Conservation (phyloP, 2,329 filamentous ascomycete species). For the Penicillium freii region DNA sequence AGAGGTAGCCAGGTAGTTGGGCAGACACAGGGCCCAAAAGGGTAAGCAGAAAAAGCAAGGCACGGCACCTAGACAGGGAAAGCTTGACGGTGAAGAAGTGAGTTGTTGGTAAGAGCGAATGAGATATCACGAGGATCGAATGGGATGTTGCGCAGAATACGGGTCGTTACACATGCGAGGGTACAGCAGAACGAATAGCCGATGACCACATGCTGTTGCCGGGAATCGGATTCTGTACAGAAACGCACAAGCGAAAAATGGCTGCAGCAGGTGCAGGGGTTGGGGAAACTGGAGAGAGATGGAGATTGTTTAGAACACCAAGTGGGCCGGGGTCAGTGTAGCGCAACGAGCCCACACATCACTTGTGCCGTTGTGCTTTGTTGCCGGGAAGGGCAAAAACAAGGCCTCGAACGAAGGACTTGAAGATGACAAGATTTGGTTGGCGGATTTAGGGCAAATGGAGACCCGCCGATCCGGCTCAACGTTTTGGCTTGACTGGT, state of each 20-base stretch:
- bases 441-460: slow-evolving; percentile 22
- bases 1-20: slow-evolving; percentile 33
- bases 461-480: slow-evolving; percentile 27
- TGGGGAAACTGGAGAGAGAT: slow-evolving; percentile 14
- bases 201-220: slow-evolving; percentile 36
- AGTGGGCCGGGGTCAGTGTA: slow-evolving; percentile 10
- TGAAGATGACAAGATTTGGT: slow-evolving; percentile 15
- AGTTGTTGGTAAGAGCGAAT: slow-evolving; percentile 19
- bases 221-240: slow-evolving; percentile 4
- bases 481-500: slow-evolving; percentile 26
- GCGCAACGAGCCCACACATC: slow-evolving; percentile 12
- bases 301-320: slow-evolving; percentile 11
- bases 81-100: slow-evolving; percentile 21
- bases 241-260: slow-evolving; percentile 5
- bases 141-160: slow-evolving; percentile 31
- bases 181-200: slow-evolving; percentile 33
- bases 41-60: slow-evolving; percentile 23
- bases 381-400: slow-evolving; percentile 17
- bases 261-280: slow-evolving; percentile 11
- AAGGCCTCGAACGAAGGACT: slow-evolving; percentile 26
- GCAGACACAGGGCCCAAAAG: slow-evolving; percentile 23
- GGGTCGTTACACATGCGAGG: slow-evolving; percentile 34
- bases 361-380: slow-evolving; percentile 19
- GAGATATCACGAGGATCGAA: slow-evolving; percentile 17
- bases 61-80: slow-evolving; percentile 16